Conservation (phyloP, 169 alveolate species). For the Perkinsus chesapeaki region DNA sequence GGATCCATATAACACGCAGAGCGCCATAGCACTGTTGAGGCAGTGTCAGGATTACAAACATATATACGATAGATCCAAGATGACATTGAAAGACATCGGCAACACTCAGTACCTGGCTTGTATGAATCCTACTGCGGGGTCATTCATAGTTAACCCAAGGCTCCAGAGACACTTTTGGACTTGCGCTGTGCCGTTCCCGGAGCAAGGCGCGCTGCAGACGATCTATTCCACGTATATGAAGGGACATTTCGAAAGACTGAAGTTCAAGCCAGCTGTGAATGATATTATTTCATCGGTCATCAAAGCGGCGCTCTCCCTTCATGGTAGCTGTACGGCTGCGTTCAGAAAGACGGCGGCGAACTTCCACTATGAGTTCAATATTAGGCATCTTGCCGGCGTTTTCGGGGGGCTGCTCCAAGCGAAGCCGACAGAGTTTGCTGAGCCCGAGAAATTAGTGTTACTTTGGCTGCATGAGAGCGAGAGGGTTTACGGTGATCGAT, state of each 20-base stretch:
- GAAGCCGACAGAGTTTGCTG: conserved; percentile 70
- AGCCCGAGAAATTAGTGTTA: conserved; percentile 80
- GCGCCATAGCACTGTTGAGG: conserved; percentile 83
- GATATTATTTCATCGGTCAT: conserved; percentile 77
- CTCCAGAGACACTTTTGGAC: conserved; percentile 90
- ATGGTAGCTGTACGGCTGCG: conserved; percentile 42
- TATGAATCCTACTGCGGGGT: conserved; percentile 91
- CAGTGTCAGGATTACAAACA: conserved; percentile 85
- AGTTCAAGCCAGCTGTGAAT: conserved; percentile 74
- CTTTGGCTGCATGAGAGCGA: conserved; percentile 92
- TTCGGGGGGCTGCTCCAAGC: conserved; percentile 85
- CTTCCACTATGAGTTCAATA: conserved; percentile 91
- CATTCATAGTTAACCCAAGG: conserved; percentile 84
- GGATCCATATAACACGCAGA: conserved; percentile 89
- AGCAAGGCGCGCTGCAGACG: conserved; percentile 75
- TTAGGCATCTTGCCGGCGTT: conserved; percentile 86
- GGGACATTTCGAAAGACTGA: conserved; percentile 70
- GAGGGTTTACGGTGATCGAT: conserved; percentile 87
- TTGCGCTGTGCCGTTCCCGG: conserved; percentile 87
- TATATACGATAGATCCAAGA: conserved; percentile 79
- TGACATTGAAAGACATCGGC: conserved; percentile 81
- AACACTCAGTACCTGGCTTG: conserved; percentile 82
- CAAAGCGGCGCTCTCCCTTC: conserved; percentile 80
- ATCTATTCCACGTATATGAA: conserved; percentile 83
- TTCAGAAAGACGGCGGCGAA: conserved; percentile 91